These are phyloP conservation scores for Suhomyces guaymorum DNA, from an alignment of 1,139 yeast genomes.

Conservation along the genomic window DNA sequence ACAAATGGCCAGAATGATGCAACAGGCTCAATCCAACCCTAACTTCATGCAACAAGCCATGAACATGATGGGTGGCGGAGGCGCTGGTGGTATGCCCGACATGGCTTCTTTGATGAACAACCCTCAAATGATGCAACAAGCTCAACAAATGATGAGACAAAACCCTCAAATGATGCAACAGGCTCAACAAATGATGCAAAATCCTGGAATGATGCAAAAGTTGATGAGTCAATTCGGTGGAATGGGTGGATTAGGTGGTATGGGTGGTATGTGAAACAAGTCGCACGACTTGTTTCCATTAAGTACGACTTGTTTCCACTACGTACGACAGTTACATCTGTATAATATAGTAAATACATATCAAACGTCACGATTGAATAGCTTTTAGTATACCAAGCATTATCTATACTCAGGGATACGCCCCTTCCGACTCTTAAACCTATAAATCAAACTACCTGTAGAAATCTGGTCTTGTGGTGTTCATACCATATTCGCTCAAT, in stretches of 20 bases:
- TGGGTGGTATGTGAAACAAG: conserved; percentile 18
- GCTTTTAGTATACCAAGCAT: no score
- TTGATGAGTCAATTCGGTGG: conserved; percentile 75
- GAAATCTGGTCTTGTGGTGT: conserved; percentile 88
- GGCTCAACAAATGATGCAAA: conserved; percentile 55
- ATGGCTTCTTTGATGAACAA: conserved; percentile 36
- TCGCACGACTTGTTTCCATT: not conserved
- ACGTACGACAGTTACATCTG: no score
- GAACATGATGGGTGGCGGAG: conserved; percentile 52
- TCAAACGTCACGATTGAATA: no score
- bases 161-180: conserved; percentile 74
- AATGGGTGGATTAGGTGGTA: conserved; percentile 36
- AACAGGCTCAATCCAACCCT: conserved; percentile 52
- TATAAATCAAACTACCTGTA: conserved; percentile 54
- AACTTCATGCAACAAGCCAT: conserved; percentile 48
- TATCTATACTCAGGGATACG: not conserved
- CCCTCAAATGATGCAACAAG: conserved; percentile 41
- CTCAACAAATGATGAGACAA: conserved; percentile 62
- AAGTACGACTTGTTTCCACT: not conserved
- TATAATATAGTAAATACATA: no score
- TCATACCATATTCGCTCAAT: conserved; percentile 87
- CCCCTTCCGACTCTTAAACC: not conserved
- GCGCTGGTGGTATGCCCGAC: conserved; percentile 41
- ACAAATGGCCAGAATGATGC: conserved; percentile 27
- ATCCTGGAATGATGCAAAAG: conserved; percentile 66